Base-by-base conservation (phyloP, 305 asterid genomes). In the Rubia peregrina region DNA sequence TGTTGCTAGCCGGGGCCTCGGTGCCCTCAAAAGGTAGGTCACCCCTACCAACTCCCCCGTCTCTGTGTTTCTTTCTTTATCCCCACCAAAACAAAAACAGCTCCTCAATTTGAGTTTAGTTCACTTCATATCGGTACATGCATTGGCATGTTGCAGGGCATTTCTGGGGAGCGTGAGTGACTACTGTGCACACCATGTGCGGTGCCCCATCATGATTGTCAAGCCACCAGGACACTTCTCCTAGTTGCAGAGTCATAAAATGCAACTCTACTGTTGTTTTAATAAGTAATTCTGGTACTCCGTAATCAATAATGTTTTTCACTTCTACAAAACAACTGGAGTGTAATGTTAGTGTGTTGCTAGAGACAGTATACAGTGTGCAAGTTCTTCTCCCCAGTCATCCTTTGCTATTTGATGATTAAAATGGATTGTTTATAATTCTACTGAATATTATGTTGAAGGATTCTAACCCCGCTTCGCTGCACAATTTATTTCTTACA, bases 1-100 rank as follows among this genome's bases (percentile, higher is more conserved):
- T 9, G 80, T 87, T 16, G 90, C 92, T 65, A 87, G 94, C 65
- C 87, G 92, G 14, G 92, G 96, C 67, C 84, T 89, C 8, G 90
- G 96, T 73, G 86, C 83, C 70, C 81, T 89, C 61, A 87, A 89
- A 79, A 86, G 94, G 94, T 85, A 19, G 2, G 6, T 30, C 14
- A 26, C 6, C 11, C 59, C 59, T 5, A 17, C n/a, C 22, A 51
- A 51, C 21, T 51, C n/a, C n/a, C 59, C 17, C 6, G 57, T 16
- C 3, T 6, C 22, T 1, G 8, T 51, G 57, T 5, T 51, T 51
- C 21, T 1, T 17, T 21, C 1, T 51, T 51, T 51, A 2, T 33
- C 38, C 38, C 38, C 0, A 33, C 38, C 38, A 33, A 33, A 33
- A 14, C 19, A 13, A 3, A 48, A 11, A 11, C 53, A 11, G n/a